Percentiles rank a stretch among this genome's conserved stretches.
Evolutionary conservation across 192 early-diverging fungal species (phyloP).

Genomic region (Haplosporangium gracile): DNA sequence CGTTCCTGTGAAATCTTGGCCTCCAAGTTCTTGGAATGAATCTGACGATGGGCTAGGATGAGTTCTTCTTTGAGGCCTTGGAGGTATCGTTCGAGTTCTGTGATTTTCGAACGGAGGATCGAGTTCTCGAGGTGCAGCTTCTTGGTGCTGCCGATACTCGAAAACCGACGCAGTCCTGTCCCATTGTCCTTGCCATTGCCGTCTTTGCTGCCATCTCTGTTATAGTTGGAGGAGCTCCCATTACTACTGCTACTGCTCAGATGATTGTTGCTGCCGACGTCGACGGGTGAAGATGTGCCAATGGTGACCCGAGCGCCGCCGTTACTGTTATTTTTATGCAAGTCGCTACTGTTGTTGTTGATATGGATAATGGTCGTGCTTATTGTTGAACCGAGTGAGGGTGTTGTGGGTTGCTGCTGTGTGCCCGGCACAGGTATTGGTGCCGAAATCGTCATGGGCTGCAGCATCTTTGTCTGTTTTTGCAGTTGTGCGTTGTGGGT

Average conservation of each 20-base stretch:
- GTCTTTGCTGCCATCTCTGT: neutral
- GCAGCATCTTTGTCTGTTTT: neutral
- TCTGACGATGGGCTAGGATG: slow-evolving; percentile 24
- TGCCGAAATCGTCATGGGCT: slow-evolving; percentile 22
- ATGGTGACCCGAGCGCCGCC: neutral
- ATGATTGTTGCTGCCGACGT: neutral
- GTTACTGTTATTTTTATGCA: slow-evolving; percentile 2
- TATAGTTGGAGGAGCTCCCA: neutral
- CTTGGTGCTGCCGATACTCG: slow-evolving; percentile 21
- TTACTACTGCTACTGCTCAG: neutral
- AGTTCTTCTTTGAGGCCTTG: slow-evolving; percentile 46
- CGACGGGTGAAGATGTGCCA: neutral
- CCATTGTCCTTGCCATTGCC: neutral
- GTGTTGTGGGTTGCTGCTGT: slow-evolving; percentile 31
- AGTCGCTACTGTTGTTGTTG: neutral
- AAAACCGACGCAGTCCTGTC: neutral
- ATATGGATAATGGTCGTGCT: slow-evolving; percentile 4
- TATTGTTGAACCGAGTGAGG: slow-evolving; percentile 1
- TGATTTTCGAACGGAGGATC: slow-evolving; percentile 25
- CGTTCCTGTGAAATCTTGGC: slow-evolving; percentile 25
- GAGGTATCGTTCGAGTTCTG: slow-evolving; percentile 45
- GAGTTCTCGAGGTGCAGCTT: slow-evolving; percentile 25
- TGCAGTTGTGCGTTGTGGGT: neutral
- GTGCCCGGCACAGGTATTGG: slow-evolving; percentile 44
- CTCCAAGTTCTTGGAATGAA: slow-evolving; percentile 35